These are phyloP conservation scores for Penicillium janthinellum DNA, from an alignment of 2,329 filamentous ascomycete genomes.

Conservation along the genomic window DNA sequence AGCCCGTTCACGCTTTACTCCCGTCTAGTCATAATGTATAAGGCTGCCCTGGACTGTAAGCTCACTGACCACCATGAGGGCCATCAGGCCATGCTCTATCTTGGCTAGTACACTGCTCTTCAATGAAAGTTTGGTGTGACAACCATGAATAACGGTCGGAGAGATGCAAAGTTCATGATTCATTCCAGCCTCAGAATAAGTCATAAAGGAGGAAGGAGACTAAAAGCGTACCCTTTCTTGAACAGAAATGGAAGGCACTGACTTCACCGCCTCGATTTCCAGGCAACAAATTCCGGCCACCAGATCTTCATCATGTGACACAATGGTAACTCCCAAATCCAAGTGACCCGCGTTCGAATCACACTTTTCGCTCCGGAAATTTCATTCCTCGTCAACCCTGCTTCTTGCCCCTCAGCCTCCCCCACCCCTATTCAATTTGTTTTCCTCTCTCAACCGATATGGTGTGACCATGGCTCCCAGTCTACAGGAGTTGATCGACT, in stretches of 20 bases:
- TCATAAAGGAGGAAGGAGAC: not conserved
- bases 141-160: not conserved
- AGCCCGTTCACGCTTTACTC: no score
- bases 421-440: not conserved
- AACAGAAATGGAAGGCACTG: no score
- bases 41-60: no score
- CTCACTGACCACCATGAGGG: not conserved
- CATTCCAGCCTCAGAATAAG: not conserved
- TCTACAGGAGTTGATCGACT: conserved; percentile 60
- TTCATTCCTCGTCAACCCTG: conserved; percentile 16
- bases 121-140: not conserved
- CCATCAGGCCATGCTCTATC: not conserved
- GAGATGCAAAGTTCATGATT: not conserved
- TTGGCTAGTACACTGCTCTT: not conserved
- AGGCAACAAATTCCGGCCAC: not conserved
- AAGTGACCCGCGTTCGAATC: conserved; percentile 36
- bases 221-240: not conserved
- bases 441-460: conserved; percentile 10
- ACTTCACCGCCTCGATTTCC: not conserved
- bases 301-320: conserved; percentile 7
- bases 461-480: conserved; percentile 49
- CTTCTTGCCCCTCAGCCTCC: not conserved
- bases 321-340: not conserved
- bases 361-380: conserved; percentile 23
- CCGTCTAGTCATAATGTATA: no score